Percentiles rank a stretch among this genome's conserved stretches.
phyloP scores from a whole-genome alignment of 2,329 filamentous ascomycete genomes.

The Ascochyta fabae region DNA sequence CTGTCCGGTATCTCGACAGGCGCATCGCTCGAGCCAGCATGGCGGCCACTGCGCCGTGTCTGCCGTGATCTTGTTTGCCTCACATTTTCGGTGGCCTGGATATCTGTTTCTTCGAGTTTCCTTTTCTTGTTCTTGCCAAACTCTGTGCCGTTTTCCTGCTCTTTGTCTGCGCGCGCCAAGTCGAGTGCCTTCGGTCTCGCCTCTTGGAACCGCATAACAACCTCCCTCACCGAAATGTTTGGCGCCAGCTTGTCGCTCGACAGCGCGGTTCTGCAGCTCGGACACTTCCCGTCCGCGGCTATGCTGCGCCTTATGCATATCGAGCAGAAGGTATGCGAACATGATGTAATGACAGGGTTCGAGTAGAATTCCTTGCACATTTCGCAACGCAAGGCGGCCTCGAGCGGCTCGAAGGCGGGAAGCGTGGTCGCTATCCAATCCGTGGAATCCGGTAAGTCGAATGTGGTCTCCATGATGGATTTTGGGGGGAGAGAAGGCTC shows the following conservation, averaged over 20 bases:
- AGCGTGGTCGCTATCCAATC: constrained; percentile 81
- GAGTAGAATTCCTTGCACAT: constrained; percentile 98
- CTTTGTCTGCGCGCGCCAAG: constrained; percentile 63
- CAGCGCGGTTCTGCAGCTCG: constrained; percentile 77
- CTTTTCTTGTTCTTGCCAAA: constrained; percentile 51
- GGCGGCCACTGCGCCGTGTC: constrained; percentile 48
- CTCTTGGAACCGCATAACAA: constrained; percentile 77
- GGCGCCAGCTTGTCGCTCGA: constrained; percentile 84
- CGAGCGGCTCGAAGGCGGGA: constrained; percentile 70
- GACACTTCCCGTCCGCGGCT: constrained; percentile 83
- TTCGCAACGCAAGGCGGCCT: constrained; percentile 88
- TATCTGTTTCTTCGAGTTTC: constrained; percentile 59
- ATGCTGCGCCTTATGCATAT: constrained; percentile 90
- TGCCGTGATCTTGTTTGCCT: constrained; percentile 43
- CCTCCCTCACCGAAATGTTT: constrained; percentile 85
- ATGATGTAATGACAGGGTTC: constrained; percentile 93
- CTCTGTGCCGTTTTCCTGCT: constrained; percentile 18
- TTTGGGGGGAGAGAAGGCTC: constrained; percentile 6
- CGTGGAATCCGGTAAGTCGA: constrained; percentile 73
- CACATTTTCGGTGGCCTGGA: constrained; percentile 50
- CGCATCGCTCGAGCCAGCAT: constrained; percentile 35
- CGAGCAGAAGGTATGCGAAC: constrained; percentile 95
- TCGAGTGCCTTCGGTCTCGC: constrained; percentile 68
- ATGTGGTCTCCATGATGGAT: constrained; percentile 39
- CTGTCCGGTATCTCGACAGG: constrained; percentile 48